Base-by-base conservation (phyloP, 2,329 filamentous ascomycete species). In the Diaporthe eres region DNA sequence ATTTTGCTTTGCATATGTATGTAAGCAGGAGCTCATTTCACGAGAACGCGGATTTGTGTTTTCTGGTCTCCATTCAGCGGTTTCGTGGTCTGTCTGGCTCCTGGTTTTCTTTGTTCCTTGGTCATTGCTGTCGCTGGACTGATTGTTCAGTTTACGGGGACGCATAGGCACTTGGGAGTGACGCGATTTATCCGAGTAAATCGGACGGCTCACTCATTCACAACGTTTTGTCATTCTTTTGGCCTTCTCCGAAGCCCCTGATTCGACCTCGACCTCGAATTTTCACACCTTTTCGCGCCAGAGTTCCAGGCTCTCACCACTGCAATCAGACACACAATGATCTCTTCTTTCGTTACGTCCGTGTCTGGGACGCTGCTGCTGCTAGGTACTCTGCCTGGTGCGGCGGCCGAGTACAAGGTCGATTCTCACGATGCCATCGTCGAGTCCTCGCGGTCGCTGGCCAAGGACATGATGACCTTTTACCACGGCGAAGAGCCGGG, bases 401-500 rank as follows among this genome's bases (percentile, higher is more conserved):
- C 49, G 34, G 34, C 9, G n/a, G 65, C 65, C 6, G 49, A 70
- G 47, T 53, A 42, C 65, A 70, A 55, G 49, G 65, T 70, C 34
- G 65, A 70, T 42, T 55, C 49, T 12, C 31, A 31, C 15, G 65
- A 70, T 22, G 49, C 49, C n/a, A 55, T 70, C 13, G 49, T 70
- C 47, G 65, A 55, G 49, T 55, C 65, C 34, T 55, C 65, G 34
- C 34, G 49, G 2, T 70, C 65, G 37, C 65, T 70, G n/a, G 80
- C 79, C 1, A 63, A 76, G 28, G 78, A 79, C 53, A 15, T 80
- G 25, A 78, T 81, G 57, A 78, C 75, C 0, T 79, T 78, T n/a
- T 82, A 82, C 57, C 51, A 78, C 7, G 80, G 80, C 13, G 78
- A 81, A 39, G 72, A 81, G 28, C 58, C 77, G 2, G 80, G 78